These are phyloP conservation scores for Lactarius indigo DNA, from an alignment of 768 basidiomycete species.

Conservation along the genomic window DNA sequence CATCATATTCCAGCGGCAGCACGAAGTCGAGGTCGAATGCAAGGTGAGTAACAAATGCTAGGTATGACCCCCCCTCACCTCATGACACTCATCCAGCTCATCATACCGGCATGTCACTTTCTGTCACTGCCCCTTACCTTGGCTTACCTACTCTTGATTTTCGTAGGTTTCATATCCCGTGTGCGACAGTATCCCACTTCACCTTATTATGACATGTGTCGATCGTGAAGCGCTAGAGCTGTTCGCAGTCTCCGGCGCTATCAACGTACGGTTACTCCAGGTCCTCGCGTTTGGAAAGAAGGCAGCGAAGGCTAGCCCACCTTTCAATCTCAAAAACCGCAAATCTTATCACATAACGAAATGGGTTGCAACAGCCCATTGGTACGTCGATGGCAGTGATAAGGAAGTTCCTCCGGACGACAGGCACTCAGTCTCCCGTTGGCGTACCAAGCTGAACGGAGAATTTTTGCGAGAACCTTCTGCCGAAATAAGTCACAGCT, in stretches of 20 bases:
- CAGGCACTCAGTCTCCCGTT: background rate
- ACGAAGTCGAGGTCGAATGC: slow-evolving; percentile 19
- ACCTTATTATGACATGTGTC: slow-evolving; percentile 11
- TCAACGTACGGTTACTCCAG: slow-evolving; percentile 19
- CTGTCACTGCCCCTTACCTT: background rate
- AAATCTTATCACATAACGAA: background rate
- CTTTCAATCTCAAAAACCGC: background rate
- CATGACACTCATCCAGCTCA: slow-evolving; percentile 2
- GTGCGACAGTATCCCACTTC: slow-evolving; percentile 11
- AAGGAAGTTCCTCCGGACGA: background rate
- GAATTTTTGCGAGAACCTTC: background rate
- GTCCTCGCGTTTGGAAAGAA: slow-evolving; percentile 17
- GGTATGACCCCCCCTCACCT: background rate
- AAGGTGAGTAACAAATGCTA: background rate
- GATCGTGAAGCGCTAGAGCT: slow-evolving; percentile 8
- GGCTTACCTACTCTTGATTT: background rate
- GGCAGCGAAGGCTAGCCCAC: background rate
- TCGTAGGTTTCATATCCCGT: slow-evolving; percentile 2
- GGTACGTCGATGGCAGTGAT: slow-evolving; percentile 1
- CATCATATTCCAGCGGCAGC: background rate
- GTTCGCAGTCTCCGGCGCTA: background rate
- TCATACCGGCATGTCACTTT: slow-evolving; percentile 1
- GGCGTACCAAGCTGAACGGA: slow-evolving; percentile 13
- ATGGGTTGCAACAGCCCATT: slow-evolving; percentile 14
- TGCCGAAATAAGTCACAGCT: slow-evolving; percentile 7